Evolutionary conservation across 345 rosid genomes (phyloP).

Genomic region (Moringa oleifera): DNA sequence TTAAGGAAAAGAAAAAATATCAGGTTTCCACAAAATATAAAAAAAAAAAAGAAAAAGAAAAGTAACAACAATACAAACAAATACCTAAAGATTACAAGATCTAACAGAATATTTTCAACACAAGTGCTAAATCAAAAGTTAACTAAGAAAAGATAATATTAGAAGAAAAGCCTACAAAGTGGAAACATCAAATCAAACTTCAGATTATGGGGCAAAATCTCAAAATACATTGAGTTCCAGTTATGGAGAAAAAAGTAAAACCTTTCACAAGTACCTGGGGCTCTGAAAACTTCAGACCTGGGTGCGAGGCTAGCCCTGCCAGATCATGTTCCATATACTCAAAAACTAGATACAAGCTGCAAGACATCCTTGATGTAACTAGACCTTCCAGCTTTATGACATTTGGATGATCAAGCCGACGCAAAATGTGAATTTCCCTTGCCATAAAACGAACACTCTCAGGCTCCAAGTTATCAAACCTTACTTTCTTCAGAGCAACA

Average conservation of each 20-base stretch:
- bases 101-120: too few species aligned
- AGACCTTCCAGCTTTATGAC: slow-evolving; percentile 94
- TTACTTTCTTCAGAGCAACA: slow-evolving; percentile 95
- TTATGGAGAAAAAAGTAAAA: slow-evolving; percentile 1
- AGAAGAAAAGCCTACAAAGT: neutral
- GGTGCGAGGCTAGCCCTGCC: slow-evolving; percentile 93
- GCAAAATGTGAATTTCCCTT: slow-evolving; percentile 88
- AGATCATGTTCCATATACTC: slow-evolving; percentile 99
- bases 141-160: too few species aligned
- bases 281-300: slow-evolving; percentile 82
- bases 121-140: too few species aligned
- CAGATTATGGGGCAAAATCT: neutral
- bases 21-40: too few species aligned
- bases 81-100: too few species aligned
- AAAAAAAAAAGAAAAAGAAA: too few species aligned
- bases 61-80: neutral
- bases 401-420: slow-evolving; percentile 92
- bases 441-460: slow-evolving; percentile 99
- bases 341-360: slow-evolving; percentile 96
- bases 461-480: slow-evolving; percentile 93
- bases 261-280: slow-evolving; percentile 50
- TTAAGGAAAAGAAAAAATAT: neutral
- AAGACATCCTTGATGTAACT: slow-evolving; percentile 98
- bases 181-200: neutral
- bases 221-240: slow-evolving; percentile 8